phyloP scores from a whole-genome alignment of 2,329 filamentous ascomycete species.

The Penicillium crustosum region DNA sequence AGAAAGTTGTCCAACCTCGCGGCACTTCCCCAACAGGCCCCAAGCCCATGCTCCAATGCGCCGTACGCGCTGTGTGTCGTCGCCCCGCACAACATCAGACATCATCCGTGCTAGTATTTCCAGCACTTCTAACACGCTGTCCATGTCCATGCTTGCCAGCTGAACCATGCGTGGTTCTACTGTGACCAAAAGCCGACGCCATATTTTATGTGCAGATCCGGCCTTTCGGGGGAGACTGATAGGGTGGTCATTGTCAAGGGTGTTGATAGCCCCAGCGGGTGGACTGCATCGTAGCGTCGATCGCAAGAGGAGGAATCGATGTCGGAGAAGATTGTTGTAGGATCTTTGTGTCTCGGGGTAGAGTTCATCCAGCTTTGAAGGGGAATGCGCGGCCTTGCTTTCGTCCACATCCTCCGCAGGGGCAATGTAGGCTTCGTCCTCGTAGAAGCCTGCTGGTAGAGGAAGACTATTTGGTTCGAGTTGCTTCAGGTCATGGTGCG shows the following conservation, averaged over 20 bases:
- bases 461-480: conserved; percentile 46
- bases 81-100: conserved; percentile 62
- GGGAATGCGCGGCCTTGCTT: conserved; percentile 29
- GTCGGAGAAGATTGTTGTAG: conserved; percentile 67
- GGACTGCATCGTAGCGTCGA: conserved; percentile 58
- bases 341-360: conserved; percentile 57
- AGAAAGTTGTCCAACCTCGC: conserved; percentile 71
- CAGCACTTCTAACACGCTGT: conserved; percentile 65
- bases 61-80: conserved; percentile 59
- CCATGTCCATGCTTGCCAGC: conserved; percentile 56
- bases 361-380: conserved; percentile 22
- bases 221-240: conserved; percentile 56
- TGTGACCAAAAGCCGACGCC: conserved; percentile 42
- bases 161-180: conserved; percentile 52
- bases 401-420: conserved; percentile 52
- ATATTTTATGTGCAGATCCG: conserved; percentile 57
- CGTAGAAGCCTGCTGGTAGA: conserved; percentile 65
- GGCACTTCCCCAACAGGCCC: conserved; percentile 74
- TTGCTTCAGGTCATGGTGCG: neutral
- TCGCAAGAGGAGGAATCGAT: conserved; percentile 67
- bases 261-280: conserved; percentile 53
- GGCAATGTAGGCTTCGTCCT: conserved; percentile 77
- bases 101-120: conserved; percentile 59
- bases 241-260: conserved; percentile 55
- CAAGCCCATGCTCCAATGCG: conserved; percentile 81